A percentile compares a stretch with the other conserved stretches of the same genome.
Evolutionary conservation across 2,329 filamentous ascomycete genomes (phyloP).

Genomic region (Botryosphaeria dothidea): DNA sequence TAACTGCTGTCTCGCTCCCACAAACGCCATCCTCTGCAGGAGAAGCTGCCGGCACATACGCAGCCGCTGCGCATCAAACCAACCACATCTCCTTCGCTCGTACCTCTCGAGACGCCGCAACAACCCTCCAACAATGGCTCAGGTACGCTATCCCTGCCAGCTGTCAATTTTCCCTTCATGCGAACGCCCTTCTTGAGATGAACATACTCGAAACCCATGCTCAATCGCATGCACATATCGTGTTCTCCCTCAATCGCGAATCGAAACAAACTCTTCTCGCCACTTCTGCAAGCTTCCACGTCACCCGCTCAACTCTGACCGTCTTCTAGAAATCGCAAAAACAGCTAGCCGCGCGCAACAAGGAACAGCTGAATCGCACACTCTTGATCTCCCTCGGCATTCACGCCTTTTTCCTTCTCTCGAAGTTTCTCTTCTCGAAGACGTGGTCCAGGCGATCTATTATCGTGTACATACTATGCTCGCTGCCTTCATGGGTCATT

Average conservation of each 20-base stretch:
- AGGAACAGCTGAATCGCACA: constrained; percentile 73
- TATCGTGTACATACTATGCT: constrained; percentile 70
- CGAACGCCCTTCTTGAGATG: background rate
- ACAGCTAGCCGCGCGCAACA: constrained; percentile 75
- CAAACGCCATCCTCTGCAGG: background rate
- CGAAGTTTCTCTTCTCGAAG: constrained; percentile 66
- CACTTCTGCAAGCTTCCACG: constrained; percentile 9
- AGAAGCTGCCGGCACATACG: background rate
- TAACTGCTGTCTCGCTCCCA: background rate
- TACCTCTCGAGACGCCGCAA: background rate
- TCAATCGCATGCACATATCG: background rate
- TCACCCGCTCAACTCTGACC: background rate
- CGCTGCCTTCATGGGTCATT: constrained; percentile 72
- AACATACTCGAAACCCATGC: background rate
- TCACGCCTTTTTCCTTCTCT: constrained; percentile 73
- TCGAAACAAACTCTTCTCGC: background rate
- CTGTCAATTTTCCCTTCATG: background rate
- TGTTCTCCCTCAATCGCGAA: background rate
- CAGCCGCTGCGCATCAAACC: background rate
- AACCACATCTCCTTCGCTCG: background rate
- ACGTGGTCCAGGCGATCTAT: constrained; percentile 55
- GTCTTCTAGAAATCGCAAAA: constrained; percentile 52
- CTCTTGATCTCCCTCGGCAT: constrained; percentile 73
- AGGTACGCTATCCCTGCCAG: background rate
- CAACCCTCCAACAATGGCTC: background rate